These are phyloP conservation scores for Pseudogymnoascus verrucosus DNA, from an alignment of 2,329 filamentous ascomycete genomes.

Conservation along the genomic window DNA sequence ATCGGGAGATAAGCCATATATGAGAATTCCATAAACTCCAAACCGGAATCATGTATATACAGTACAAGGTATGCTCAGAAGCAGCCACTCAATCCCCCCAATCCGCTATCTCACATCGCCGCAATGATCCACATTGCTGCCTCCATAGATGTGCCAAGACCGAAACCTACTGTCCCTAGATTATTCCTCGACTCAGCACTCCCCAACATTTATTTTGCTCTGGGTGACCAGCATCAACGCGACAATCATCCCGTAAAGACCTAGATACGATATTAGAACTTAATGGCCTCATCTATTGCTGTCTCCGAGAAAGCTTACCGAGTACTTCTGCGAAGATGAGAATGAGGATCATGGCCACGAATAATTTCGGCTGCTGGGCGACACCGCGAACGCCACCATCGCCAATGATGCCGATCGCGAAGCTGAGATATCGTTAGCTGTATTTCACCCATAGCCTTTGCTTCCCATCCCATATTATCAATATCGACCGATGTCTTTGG, in stretches of 20 bases:
- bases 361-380: slow-evolving; percentile 57
- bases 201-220: slow-evolving; percentile 49
- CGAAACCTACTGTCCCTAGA: too few species aligned
- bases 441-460: not conserved
- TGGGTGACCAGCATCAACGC: slow-evolving; percentile 98
- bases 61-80: not conserved
- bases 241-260: slow-evolving; percentile 97
- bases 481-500: not conserved
- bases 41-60: not conserved
- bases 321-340: slow-evolving; percentile 76
- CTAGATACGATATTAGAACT: slow-evolving; percentile 34
- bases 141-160: too few species aligned
- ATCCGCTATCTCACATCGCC: not conserved
- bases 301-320: slow-evolving; percentile 41
- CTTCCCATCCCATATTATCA: not conserved
- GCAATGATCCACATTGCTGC: not conserved
- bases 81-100: not conserved
- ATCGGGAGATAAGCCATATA: not conserved
- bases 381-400: slow-evolving; percentile 80
- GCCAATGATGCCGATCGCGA: slow-evolving; percentile 78
- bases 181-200: slow-evolving; percentile 6
- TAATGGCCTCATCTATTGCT: not conserved
- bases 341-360: slow-evolving; percentile 72
- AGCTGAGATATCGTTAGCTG: slow-evolving; percentile 32
- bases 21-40: not conserved